A percentile compares a stretch with the other conserved stretches of the same genome.
Conservation (phyloP, 78 protist species). For the Dictyostelium brefeldianum region DNA sequence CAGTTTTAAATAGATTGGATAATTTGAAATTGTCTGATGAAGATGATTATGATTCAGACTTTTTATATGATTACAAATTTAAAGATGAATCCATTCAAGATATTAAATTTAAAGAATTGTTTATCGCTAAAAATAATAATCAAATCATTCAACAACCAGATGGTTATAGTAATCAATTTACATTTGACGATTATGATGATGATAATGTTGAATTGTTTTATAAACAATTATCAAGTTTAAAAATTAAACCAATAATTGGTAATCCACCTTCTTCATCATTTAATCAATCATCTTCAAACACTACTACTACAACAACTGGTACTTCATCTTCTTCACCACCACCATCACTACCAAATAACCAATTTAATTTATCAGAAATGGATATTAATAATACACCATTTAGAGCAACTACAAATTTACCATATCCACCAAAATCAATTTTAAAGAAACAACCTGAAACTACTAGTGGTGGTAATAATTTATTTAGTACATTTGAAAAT, state of each 20-base stretch:
- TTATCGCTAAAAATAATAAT: background rate
- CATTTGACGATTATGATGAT: background rate
- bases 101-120: background rate
- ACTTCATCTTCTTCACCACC: background rate
- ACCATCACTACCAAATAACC: background rate
- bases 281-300: background rate
- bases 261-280: constrained; percentile 21
- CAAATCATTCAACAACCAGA: background rate
- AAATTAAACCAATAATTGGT: constrained; percentile 49
- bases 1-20: background rate
- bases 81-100: constrained; percentile 11
- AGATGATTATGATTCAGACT: background rate
- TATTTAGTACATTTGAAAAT: constrained; percentile 1
- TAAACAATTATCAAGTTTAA: constrained; percentile 23
- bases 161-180: background rate
- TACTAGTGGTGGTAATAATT: background rate
- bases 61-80: constrained; percentile 10
- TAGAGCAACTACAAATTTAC: background rate
- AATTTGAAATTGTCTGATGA: background rate
- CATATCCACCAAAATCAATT: constrained; percentile 19
- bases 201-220: constrained; percentile 47
- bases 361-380: background rate
- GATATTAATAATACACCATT: constrained; percentile 19
- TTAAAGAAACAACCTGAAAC: background rate
- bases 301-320: background rate